Percentiles rank a stretch among this genome's conserved stretches.
Evolutionary conservation across 768 basidiomycete species (phyloP).

Genomic region (Russula abietina): DNA sequence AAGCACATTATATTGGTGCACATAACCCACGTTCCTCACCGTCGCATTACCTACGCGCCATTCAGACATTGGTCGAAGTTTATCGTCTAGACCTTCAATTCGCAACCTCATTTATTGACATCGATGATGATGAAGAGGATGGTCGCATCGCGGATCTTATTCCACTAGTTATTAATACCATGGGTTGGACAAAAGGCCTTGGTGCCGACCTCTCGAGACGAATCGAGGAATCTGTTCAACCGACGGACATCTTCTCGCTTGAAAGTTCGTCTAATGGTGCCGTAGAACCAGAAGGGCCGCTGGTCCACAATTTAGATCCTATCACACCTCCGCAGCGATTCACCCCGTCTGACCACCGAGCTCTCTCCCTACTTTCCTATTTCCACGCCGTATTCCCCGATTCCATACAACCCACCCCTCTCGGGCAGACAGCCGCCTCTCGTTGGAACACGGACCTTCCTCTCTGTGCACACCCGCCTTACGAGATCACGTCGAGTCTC

Average conservation of each 20-base stretch:
- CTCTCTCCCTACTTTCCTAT: constrained; percentile 68
- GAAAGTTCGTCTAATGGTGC: constrained; percentile 17
- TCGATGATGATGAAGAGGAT: constrained; percentile 30
- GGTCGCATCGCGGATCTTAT: constrained; percentile 49
- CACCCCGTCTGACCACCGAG: constrained; percentile 64
- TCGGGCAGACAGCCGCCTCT: constrained; percentile 32
- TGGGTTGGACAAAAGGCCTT: constrained; percentile 95
- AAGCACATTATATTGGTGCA: constrained; percentile 78
- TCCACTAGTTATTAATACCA: constrained; percentile 89
- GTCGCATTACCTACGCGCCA: constrained; percentile 62
- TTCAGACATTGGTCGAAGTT: constrained; percentile 58
- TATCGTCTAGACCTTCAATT: constrained; percentile 67
- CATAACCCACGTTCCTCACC: constrained; percentile 74
- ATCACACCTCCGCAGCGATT: constrained; percentile 40
- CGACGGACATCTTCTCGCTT: constrained; percentile 56
- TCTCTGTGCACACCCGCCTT: constrained; percentile 63
- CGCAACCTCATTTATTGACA: constrained; percentile 30
- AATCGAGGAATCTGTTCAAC: constrained; percentile 61
- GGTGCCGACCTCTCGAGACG: constrained; percentile 70
- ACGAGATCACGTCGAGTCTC: constrained; percentile 53
- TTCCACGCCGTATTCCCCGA: constrained; percentile 50
- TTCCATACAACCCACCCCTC: constrained; percentile 24
- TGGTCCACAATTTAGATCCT: constrained; percentile 44
- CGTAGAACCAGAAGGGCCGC: constrained; percentile 7
- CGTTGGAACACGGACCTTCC: constrained; percentile 67